Percentiles rank a stretch among this genome's conserved stretches.
phyloP scores from a whole-genome alignment of 805 yeast species.

The Candida easanensis region DNA sequence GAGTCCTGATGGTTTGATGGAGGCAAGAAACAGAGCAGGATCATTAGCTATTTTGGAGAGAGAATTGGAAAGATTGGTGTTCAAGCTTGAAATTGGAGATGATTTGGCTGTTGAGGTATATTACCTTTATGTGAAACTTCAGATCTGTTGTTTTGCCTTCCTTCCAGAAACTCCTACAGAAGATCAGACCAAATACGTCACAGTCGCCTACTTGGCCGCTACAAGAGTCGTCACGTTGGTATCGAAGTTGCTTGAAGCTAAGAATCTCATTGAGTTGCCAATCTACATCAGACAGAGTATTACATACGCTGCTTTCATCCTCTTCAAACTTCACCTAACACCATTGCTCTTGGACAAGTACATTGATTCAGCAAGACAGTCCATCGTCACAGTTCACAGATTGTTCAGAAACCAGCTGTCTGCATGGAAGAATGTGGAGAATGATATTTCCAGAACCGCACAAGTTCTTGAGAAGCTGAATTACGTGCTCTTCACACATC shows the following conservation, averaged over 20 bases:
- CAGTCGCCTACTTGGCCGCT: constrained; percentile 75
- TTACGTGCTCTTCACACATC: constrained; percentile 81
- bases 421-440: constrained; percentile 84
- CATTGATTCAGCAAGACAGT: constrained; percentile 86
- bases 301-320: constrained; percentile 70
- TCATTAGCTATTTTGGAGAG: constrained; percentile 73
- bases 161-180: constrained; percentile 86
- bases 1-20: constrained; percentile 85
- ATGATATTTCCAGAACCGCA: constrained; percentile 89
- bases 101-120: constrained; percentile 73
- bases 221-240: constrained; percentile 79
- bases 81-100: constrained; percentile 56
- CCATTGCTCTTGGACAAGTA: constrained; percentile 64
- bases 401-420: constrained; percentile 82
- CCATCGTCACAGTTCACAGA: constrained; percentile 90
- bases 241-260: constrained; percentile 63
- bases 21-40: constrained; percentile 78
- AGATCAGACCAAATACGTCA: constrained; percentile 81
- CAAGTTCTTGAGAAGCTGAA: constrained; percentile 86
- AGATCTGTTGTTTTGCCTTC: constrained; percentile 86
- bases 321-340: constrained; percentile 79
- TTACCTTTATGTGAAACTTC: constrained; percentile 71
- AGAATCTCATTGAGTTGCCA: constrained; percentile 79
- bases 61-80: constrained; percentile 71
- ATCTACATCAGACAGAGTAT: constrained; percentile 85